Percentiles rank a stretch among this genome's conserved stretches.
Evolutionary conservation across 139 green algal genomes (phyloP).

Genomic region (Chlamydomonas asymmetrica): DNA sequence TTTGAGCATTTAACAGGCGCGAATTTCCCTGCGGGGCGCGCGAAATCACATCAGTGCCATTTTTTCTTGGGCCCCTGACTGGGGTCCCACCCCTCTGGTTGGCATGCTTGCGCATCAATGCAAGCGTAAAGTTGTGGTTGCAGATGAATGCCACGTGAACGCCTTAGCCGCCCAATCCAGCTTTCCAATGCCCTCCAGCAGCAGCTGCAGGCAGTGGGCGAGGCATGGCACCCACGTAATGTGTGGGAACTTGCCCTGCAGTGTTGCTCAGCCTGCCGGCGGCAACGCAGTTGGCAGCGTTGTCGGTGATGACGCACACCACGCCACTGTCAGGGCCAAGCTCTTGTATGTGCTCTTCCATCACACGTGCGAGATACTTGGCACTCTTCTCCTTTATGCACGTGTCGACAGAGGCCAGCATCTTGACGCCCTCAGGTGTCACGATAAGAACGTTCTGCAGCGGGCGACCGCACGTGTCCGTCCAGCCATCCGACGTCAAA

Average conservation of each 20-base stretch:
- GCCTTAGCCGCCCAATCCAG: not conserved
- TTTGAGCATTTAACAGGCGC: too few relatives aligned
- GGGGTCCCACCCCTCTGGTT: too few relatives aligned
- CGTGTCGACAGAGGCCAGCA: not conserved
- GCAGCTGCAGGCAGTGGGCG: not conserved
- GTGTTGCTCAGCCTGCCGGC: not conserved
- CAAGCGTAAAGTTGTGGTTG: too few relatives aligned
- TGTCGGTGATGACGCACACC: constrained; percentile 11
- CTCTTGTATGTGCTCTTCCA: not conserved
- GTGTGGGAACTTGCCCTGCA: not conserved
- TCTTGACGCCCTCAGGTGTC: not conserved
- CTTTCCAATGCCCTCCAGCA: constrained; percentile 17
- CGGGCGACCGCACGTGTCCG: not conserved
- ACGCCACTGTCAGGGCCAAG: not conserved
- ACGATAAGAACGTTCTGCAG: not conserved
- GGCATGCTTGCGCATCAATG: too few relatives aligned
- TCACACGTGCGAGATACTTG: not conserved
- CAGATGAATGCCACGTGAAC: too few relatives aligned
- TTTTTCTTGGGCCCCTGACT: too few relatives aligned
- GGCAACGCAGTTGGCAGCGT: constrained; percentile 5
- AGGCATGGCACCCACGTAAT: constrained; percentile 2
- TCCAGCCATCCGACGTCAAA: not conserved
- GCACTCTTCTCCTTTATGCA: not conserved
- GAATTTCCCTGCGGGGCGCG: too few relatives aligned
- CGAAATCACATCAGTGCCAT: too few relatives aligned